Conservation (phyloP, 176 grass and related monocot species). For the Lolium rigidum region DNA sequence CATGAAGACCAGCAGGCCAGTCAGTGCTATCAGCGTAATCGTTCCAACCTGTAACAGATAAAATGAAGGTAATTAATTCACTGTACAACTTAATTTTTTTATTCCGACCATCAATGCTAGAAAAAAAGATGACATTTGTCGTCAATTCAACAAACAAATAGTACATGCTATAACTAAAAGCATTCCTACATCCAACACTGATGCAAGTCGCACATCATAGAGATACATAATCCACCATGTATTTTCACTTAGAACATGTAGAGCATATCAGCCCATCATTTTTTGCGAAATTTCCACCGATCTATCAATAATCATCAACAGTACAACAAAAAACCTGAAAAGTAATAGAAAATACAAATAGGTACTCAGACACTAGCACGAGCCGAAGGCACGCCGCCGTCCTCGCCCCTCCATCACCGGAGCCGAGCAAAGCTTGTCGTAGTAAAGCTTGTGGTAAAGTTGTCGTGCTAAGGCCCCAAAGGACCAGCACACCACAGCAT, state of each 20-base stretch:
- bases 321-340: too few relatives aligned
- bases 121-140: background rate
- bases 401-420: too few relatives aligned
- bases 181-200: background rate
- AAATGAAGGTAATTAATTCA: conserved; percentile 1
- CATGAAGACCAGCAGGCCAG: conserved; percentile 78
- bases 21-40: conserved; percentile 67
- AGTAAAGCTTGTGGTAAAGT: too few relatives aligned
- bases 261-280: background rate
- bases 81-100: background rate
- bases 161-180: background rate
- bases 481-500: too few relatives aligned
- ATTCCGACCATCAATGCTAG: background rate
- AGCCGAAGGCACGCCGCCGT: too few relatives aligned
- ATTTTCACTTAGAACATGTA: background rate
- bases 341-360: too few relatives aligned
- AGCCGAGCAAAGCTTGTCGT: too few relatives aligned
- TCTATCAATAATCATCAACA: too few relatives aligned
- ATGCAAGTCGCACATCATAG: background rate
- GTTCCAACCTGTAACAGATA: conserved; percentile 67
- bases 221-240: background rate
- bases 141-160: background rate
- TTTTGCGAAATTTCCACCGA: too few relatives aligned
- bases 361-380: too few relatives aligned
- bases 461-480: too few relatives aligned